Evolutionary conservation across 176 grass and related monocot species (phyloP).

Genomic region (Carex parvula): DNA sequence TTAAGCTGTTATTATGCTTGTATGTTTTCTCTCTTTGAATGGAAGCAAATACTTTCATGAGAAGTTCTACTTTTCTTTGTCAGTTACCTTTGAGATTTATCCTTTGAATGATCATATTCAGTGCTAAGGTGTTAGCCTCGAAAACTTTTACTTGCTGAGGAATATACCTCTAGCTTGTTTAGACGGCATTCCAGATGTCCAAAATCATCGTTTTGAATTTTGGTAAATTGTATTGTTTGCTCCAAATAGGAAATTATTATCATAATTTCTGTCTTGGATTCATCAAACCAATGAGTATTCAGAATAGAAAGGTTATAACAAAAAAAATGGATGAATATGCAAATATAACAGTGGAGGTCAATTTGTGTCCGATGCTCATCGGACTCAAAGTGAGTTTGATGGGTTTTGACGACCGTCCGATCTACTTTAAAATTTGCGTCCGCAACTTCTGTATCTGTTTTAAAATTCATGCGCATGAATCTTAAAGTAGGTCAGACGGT

Average conservation of each 20-base stretch:
- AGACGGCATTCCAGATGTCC: background rate
- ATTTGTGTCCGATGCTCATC: no score
- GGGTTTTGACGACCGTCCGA: no score
- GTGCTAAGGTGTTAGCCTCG: no score
- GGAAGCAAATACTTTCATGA: background rate
- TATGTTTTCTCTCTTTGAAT: background rate
- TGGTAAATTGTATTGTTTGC: background rate
- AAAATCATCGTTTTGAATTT: background rate
- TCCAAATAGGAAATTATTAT: background rate
- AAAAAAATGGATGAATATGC: background rate
- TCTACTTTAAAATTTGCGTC: no score
- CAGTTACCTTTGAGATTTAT: background rate
- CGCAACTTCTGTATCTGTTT: no score
- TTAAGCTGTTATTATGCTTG: background rate
- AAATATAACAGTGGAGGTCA: no score
- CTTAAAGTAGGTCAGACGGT: no score
- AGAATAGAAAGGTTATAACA: background rate
- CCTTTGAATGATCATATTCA: background rate
- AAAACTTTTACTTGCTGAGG: no score
- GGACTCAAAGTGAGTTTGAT: no score
- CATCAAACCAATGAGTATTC: background rate
- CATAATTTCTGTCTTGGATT: background rate
- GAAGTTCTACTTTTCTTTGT: background rate
- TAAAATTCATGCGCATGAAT: no score
- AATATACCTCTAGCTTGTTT: background rate